phyloP scores from a whole-genome alignment of 1,284 basidiomycete species.

The Hortiboletus rubellus region DNA sequence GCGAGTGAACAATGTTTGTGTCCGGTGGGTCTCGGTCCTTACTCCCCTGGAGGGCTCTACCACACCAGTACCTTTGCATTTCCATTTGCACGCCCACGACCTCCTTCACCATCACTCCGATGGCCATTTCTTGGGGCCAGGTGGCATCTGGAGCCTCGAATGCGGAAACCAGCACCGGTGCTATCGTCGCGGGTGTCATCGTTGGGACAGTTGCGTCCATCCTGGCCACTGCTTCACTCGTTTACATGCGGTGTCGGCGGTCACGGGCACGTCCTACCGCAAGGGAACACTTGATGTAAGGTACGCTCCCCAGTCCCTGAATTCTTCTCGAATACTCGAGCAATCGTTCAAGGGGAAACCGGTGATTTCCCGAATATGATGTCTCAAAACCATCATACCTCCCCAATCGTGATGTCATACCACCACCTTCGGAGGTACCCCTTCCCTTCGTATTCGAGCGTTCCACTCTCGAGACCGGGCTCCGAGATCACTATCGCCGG shows the following conservation, averaged over 20 bases:
- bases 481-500: background rate
- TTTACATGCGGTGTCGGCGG: conserved; percentile 2
- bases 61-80: background rate
- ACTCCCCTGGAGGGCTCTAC: background rate
- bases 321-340: background rate
- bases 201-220: background rate
- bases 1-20: background rate
- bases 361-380: background rate
- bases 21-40: background rate
- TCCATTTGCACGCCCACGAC: background rate
- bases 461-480: background rate
- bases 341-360: background rate
- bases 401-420: background rate
- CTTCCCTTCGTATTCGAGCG: background rate
- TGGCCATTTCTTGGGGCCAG: background rate
- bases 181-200: no score
- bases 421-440: background rate
- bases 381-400: background rate
- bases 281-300: background rate
- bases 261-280: background rate
- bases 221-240: background rate
- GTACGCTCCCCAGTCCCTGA: background rate
- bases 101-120: background rate
- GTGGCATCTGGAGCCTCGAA: no score
- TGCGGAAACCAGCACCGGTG: no score